A percentile compares a stretch with the other conserved stretches of the same genome.
phyloP scores from a whole-genome alignment of 2,329 filamentous ascomycete species.

The Colletotrichum sp. region DNA sequence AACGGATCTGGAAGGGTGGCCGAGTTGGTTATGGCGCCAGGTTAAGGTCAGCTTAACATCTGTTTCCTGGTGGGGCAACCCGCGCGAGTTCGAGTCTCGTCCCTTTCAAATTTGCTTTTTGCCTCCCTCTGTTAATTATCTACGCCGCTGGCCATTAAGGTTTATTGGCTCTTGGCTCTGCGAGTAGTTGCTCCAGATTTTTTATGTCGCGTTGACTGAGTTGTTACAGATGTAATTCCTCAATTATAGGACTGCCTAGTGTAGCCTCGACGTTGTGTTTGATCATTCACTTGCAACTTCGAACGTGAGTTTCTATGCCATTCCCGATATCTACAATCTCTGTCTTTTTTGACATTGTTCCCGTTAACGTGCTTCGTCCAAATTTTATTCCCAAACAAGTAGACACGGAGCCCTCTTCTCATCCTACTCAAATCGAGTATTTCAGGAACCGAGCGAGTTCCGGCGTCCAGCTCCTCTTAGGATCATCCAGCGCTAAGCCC shows the following conservation, averaged over 20 bases:
- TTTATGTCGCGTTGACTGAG: background rate
- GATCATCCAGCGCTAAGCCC: slow-evolving; percentile 27
- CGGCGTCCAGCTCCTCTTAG: slow-evolving; percentile 27
- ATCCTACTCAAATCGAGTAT: slow-evolving; percentile 17
- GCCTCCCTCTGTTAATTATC: background rate
- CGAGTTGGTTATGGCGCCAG: background rate
- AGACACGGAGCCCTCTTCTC: background rate
- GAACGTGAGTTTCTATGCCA: background rate
- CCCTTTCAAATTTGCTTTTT: background rate
- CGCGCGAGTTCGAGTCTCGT: background rate
- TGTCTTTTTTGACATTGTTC: background rate
- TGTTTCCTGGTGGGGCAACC: background rate
- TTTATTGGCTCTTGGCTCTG: background rate
- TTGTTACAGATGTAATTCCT: background rate
- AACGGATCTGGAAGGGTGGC: background rate
- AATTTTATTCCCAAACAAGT: accelerated
- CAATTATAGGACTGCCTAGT: background rate
- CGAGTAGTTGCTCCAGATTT: background rate
- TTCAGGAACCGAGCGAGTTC: slow-evolving; percentile 31
- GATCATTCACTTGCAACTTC: background rate
- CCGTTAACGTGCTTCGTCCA: background rate
- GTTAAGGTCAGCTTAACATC: background rate
- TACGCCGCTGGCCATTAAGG: accelerated
- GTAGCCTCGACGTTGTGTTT: background rate
- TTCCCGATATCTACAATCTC: background rate